These are phyloP conservation scores for Cladosporium halotolerans DNA, from an alignment of 2,329 filamentous ascomycete genomes.

Conservation along the genomic window DNA sequence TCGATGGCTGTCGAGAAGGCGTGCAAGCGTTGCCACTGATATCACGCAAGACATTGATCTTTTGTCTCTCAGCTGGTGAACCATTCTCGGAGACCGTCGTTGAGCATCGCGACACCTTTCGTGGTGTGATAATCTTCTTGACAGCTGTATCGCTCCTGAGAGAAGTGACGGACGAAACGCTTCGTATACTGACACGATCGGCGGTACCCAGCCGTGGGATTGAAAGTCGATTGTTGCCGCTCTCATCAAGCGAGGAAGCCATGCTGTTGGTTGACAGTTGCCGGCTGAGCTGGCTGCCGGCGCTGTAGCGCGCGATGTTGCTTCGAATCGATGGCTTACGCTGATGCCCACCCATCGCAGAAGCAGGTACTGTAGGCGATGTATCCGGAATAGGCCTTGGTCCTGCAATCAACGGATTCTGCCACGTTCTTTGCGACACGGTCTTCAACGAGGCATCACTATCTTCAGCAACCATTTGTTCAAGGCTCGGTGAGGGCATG, in stretches of 20 bases:
- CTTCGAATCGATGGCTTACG: conserved; percentile 21
- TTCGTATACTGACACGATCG: conserved; percentile 32
- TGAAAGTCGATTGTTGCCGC: conserved; percentile 22
- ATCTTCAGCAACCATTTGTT: conserved; percentile 22
- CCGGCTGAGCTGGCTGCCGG: conserved; percentile 17
- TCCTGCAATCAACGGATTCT: conserved; percentile 27
- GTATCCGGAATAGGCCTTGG: conserved; percentile 22
- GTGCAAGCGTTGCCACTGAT: conserved; percentile 29
- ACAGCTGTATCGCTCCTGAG: conserved; percentile 19
- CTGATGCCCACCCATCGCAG: conserved; percentile 17
- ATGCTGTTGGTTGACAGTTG: conserved; percentile 20
- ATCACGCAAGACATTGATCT: conserved; percentile 25
- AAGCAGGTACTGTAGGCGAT: conserved; percentile 17
- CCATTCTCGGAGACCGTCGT: conserved; percentile 34
- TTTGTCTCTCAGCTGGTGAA: conserved; percentile 34
- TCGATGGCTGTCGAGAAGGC: conserved; percentile 34
- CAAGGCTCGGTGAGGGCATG: conserved; percentile 22
- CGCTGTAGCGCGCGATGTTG: conserved; percentile 24
- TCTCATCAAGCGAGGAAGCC: conserved; percentile 19
- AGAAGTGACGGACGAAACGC: conserved; percentile 28
- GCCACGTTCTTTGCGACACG: conserved; percentile 32
- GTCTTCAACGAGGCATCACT: conserved; percentile 29
- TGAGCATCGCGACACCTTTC: conserved; percentile 19
- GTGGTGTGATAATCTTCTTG: conserved; percentile 31
- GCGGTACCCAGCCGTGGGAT: conserved; percentile 29